Evolutionary conservation across 176 grass and related monocot genomes (phyloP).

Genomic region (Melocanna baccifera): DNA sequence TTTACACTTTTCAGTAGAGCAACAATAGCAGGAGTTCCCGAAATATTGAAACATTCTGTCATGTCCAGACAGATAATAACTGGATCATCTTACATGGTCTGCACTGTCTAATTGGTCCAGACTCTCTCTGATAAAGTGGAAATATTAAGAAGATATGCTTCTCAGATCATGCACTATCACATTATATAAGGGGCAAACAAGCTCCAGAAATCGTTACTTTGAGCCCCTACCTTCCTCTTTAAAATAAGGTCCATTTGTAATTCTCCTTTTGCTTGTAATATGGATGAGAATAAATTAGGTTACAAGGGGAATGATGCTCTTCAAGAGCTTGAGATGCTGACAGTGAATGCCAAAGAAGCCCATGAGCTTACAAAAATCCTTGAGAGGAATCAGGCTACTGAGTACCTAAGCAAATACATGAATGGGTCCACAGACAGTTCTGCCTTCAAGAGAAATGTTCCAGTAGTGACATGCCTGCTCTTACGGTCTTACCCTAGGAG

Average conservation of each 20-base stretch:
- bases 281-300: constrained; percentile 51
- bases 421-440: constrained; percentile 53
- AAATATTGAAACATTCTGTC: constrained; percentile 51
- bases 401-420: constrained; percentile 71
- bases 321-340: constrained; percentile 64
- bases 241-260: constrained; percentile 14
- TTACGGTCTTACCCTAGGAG: no score
- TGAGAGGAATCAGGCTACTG: constrained; percentile 55
- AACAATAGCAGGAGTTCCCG: constrained; percentile 38
- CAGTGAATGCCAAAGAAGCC: constrained; percentile 55
- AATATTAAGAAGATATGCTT: constrained; percentile 37
- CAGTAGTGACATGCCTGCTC: constrained; percentile 62
- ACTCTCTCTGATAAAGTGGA: constrained; percentile 32
- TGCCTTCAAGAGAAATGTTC: constrained; percentile 53
- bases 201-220: constrained; percentile 35
- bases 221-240: constrained; percentile 27
- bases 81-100: constrained; percentile 30
- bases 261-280: constrained; percentile 33
- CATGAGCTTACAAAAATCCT: constrained; percentile 62
- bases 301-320: constrained; percentile 53
- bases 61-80: constrained; percentile 37
- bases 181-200: constrained; percentile 46
- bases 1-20: constrained; percentile 42
- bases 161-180: constrained; percentile 27
- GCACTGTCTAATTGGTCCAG: constrained; percentile 24